Evolutionary conservation across 345 rosid genomes (phyloP), one percentile per base, ranked within the genome.

Genomic region (Punica granatum): DNA sequence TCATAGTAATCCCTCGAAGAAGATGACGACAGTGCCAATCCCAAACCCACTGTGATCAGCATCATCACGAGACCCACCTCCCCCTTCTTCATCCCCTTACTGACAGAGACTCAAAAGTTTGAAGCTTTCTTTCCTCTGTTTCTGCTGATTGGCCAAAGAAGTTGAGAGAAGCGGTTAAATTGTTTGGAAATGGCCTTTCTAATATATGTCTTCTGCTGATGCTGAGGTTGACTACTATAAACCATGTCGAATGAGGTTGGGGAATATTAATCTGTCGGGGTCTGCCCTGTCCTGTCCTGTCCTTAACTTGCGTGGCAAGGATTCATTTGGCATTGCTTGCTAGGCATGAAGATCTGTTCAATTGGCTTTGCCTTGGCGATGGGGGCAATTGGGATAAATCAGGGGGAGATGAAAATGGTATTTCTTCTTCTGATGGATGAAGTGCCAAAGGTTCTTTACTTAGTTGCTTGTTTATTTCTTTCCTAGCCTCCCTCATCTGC

Each of bases 381-480:
- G 54, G 19, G 54, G 7, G 51, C n/a, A 21, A 46, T 66, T 46
- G 43, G 51, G 9, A n/a, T 21, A 65, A 31, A 60, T 16, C 65
- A 0, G 15, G 31, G 32, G 66, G 32, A 0, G 12, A 58, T 28
- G 14, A 48, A 62, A 60, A 21, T 60, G 66, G 72, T 42, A 70
- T 70, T 4, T 32, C 67, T 69, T 69, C 43, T 35, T 4, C 33
- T 32, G 72, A 37, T 25, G 30, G 5, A 37, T 37, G 23, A 77
- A 88, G 92, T 81, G 84, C 56, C 95, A 12, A 4, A 68, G 48
- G 72, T 62, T 69, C 72, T 62, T 69, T 69, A 6, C 73, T 70
- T 59, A 2, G 56, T 26, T 59, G 30, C 64, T 58, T 41, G 35
- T 16, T 42, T 42, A 49, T 66, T 36, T 0, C 34, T 39, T 68